Evolutionary conservation across 371 early-diverging fungal genomes (phyloP), one percentile per base, ranked within the genome.

Genomic region (Mucor saturninus): DNA sequence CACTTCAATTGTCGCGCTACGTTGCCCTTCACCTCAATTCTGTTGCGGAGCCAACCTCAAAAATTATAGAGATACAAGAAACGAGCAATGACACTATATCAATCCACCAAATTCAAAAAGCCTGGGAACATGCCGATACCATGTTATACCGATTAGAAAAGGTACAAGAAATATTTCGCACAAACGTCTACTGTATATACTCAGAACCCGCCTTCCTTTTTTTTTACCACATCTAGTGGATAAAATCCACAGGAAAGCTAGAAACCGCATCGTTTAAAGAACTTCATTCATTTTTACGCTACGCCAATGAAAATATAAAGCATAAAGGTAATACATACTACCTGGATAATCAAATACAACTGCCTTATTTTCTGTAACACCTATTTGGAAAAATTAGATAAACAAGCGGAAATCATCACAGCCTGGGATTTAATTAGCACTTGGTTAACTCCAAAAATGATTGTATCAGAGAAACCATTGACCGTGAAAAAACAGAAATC

Each of bases 381-480:
- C 21, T 21, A 21, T 21, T 21, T 21, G 21, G 21, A 15, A 21
- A 26, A 30, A 6, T 50, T 50, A 50, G 50, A 30, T 5, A 10
- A 50, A 30, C 50, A 30, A 29, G 11, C 11, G 3, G 50, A 28
- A 2, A 9, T 29, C 0, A n/a, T 15, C 9, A 13, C 29, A 21
- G 32, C 30, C 1, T 62, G 62, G 62, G 15, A 56, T 21, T 5
- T 51, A 6, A 35, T 66, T 35, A 2, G 49, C 0, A 56, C 52
- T 0, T 56, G 52, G 8, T 37, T 66, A 2, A 57, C 52, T 13
- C 67, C 67, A 3, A 66, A 57, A 26, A 8, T 8, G n/a, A 26
- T 66, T 13, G 28, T 61, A 8, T 46, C 52, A 14, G 51, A 55
- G 0, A 59, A 54, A 43, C 61, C 56, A 9, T 15, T 61, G 3